Evolutionary conservation across 1,284 basidiomycete species (phyloP), one percentile per base, ranked within the genome.

Genomic region (Bondarzewia mesenterica): DNA sequence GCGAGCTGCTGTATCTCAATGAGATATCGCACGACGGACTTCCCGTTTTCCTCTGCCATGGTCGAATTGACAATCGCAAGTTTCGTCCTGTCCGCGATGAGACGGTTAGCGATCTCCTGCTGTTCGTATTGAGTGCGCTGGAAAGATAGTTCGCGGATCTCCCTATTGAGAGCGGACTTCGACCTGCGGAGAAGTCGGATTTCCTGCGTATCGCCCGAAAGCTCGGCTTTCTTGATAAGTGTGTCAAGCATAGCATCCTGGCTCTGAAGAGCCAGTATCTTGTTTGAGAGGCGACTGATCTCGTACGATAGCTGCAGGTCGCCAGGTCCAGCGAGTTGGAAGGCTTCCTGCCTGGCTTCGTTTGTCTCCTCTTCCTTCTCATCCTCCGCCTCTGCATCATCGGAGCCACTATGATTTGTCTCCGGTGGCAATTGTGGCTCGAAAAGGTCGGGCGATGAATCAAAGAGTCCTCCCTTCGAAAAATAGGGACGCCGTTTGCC

Each of bases 101-200:
- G 77, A 4, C 85, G 77, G 60, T 91, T 94, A 29, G 89, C 88
- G 27, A 81, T 75, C 59, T 94, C 90, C 61, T 95, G 92, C 58
- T 91, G 85, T 58, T 93, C 89, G 60, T 91, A 93, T 61, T 96
- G 93, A 7, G 77, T 77, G 64, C 88, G 90, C 67, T 96, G 93
- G 66, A 96, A 95, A 47, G 77, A 74, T 2, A 93, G 71, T 56
- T 93, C 86, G 26, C 92, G 75, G 26, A 93, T 71, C 60, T 98
- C 93, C 42, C 91, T 74, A 32, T 74, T 79, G 62, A 97, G 79
- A 0, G 90, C 81, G 7, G 83, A 75, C 57, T 87, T 88, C 1
- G 91, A 94, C 55, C 82, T 88, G 44, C 74, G 78, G 42, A 98
- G 75, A 18, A 98, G 75, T 48, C 78, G 79, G 21, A 94, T 75